Evolutionary conservation across 2,329 filamentous ascomycete genomes (phyloP), one percentile per base, ranked within the genome.

Genomic region (Zasmidium cellare): DNA sequence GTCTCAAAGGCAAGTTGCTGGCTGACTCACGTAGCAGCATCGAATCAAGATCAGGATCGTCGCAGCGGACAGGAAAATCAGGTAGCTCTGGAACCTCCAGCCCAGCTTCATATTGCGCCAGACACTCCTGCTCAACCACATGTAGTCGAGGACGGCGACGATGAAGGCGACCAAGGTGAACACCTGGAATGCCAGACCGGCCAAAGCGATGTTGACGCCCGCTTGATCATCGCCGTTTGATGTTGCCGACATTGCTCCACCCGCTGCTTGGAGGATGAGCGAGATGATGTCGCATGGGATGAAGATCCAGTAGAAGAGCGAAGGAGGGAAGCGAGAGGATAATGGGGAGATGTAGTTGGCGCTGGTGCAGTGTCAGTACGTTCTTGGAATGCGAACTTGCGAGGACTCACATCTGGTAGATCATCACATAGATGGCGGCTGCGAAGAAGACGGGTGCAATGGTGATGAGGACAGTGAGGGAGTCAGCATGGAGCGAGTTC

Each of bases 381-480:
- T 9, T 41, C 5, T 6, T 6, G 7, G 35, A 16, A 9, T 6
- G 35, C 16, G 7, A n/a, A 18, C 25, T 3, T 12, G 46, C 3
- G 22, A 16, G 11, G 47, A 50, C 47, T 50, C 24, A 50, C 47
- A 50, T 50, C 25, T 72, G 72, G 2, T 72, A 72, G 9, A 88
- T 74, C 59, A 83, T 86, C 52, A 89, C 74, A 67, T 89, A 89
- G 44, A 89, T 80, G 1, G 80, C 83, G 0, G 84, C 86, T 9
- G 84, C 81, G 69, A 88, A 77, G 67, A 88, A 88, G 1, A 85
- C 85, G 0, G 87, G 86, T 0, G 78, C 86, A 58, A 88, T 80
- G 2, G 86, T 88, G 56, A 90, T 76, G 62, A 81, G 84, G 67
- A 62, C 60, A 83, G 79, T 38, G 3, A 44, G 2, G 2, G 2